Evolutionary conservation across 1,284 basidiomycete genomes (phyloP), one percentile per base, ranked within the genome.

Genomic region (Blastosporella zonata): DNA sequence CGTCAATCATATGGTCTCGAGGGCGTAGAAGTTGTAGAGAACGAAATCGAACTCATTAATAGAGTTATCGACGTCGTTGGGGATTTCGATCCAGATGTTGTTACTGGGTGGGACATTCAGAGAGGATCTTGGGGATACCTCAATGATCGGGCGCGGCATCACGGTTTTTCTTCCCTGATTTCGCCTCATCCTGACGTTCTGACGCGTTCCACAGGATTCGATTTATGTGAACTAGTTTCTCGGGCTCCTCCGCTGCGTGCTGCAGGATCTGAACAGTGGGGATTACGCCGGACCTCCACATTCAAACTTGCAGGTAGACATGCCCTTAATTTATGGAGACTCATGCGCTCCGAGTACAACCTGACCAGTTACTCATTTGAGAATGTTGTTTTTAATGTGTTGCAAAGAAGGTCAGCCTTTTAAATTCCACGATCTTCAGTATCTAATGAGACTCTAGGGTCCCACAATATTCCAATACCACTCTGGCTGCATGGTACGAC

Each of bases 51-150:
- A 23, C 68, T 98, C 13, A 71, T 98, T 50, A 95, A 96, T 58
- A 72, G 71, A 38, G 62, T 94, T 6, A 74, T 93, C 23, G 93
- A 97, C 60, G 68, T 84, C 18, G 80, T 97, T 1, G 67, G 83
- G 20, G 78, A 84, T 0, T 72, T 90, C 60, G 93, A 99, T 66
- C 96, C 96, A 0, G 96, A 99, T 63, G 86, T 97, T 36, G 64
- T 99, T 1, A 79, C 83, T 0, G 96, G 96, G 7, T 98, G 93
- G 90, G 95, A 99, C 57, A 77, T 97, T 10, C 91, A 97, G 62
- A 77, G 78, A 13, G 74, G 80, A 0, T 93, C 90, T 1, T 99
- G 96, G 96, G 94, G 94, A 0, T 98, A 94, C 66, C 68, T 97
- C 1, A 72, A 78, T 45, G 79, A 81, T n/a, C 77, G 95, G 39